Evolutionary conservation across 441 rosid species (phyloP).

Genomic region (Erysimum cheiri): DNA sequence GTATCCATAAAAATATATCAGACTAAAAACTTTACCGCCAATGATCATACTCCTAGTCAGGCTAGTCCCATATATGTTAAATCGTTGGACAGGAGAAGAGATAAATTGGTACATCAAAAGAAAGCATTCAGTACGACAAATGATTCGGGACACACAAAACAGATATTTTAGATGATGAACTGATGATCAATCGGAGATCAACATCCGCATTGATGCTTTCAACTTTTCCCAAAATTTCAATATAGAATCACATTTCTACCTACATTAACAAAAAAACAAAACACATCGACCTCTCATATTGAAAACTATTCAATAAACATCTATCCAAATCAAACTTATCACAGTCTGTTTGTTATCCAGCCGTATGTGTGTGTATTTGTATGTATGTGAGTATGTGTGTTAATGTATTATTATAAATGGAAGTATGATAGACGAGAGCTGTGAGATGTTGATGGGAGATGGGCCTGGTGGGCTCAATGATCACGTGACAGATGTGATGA

Average conservation of each 20-base stretch:
- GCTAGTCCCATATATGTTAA: background rate
- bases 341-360: constrained; percentile 22
- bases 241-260: constrained; percentile 4
- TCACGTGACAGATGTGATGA: constrained; percentile 44
- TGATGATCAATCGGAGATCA: background rate
- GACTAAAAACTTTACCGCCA: background rate
- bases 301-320: constrained; percentile 8
- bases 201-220: background rate
- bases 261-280: background rate
- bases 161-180: background rate
- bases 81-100: background rate
- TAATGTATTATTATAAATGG: constrained; percentile 31
- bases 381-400: constrained; percentile 21
- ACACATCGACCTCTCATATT: background rate
- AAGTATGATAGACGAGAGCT: constrained; percentile 35
- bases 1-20: background rate
- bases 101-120: background rate
- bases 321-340: constrained; percentile 16
- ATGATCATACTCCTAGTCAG: background rate
- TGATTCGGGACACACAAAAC: background rate
- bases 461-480: constrained; percentile 41
- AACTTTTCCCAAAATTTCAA: background rate
- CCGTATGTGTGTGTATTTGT: constrained; percentile 15
- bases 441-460: constrained; percentile 41
- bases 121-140: background rate